These are phyloP conservation scores for Pleoardoris graminearum DNA, from an alignment of 2,329 filamentous ascomycete genomes.

Conservation along the genomic window DNA sequence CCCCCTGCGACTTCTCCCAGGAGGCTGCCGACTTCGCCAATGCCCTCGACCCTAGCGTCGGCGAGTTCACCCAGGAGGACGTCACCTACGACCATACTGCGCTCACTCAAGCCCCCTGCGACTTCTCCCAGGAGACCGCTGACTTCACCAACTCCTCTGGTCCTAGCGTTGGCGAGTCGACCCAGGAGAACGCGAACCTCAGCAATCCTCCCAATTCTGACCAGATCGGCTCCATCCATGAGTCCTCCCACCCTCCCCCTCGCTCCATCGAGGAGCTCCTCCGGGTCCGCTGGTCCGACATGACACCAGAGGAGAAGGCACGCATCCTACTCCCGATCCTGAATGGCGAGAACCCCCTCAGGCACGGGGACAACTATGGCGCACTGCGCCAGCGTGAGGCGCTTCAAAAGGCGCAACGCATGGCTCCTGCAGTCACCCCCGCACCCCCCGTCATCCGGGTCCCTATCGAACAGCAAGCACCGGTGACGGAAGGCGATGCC, in stretches of 20 bases:
- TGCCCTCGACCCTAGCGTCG: too few species aligned
- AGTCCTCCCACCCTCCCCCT: neutral
- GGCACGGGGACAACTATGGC: conserved; percentile 5
- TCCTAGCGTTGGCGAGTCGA: neutral
- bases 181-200: neutral
- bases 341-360: conserved; percentile 20
- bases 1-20: too few species aligned
- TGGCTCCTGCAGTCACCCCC: neutral
- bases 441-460: too few species aligned
- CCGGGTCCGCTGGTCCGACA: conserved; percentile 11
- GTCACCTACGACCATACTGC: neutral
- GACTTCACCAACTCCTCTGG: neutral
- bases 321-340: conserved; percentile 24
- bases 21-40: too few species aligned
- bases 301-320: conserved; percentile 20
- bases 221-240: too few species aligned
- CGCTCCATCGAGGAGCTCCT: conserved; percentile 18
- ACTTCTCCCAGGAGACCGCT: too few species aligned
- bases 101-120: too few species aligned
- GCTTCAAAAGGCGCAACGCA: conserved; percentile 15
- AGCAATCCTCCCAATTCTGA: neutral
- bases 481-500: too few species aligned
- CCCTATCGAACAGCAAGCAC: too few species aligned
- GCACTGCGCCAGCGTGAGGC: conserved; percentile 23
- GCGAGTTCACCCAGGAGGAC: too few species aligned